Conservation (phyloP, 768 basidiomycete genomes). For the Boletus reticulatus region DNA sequence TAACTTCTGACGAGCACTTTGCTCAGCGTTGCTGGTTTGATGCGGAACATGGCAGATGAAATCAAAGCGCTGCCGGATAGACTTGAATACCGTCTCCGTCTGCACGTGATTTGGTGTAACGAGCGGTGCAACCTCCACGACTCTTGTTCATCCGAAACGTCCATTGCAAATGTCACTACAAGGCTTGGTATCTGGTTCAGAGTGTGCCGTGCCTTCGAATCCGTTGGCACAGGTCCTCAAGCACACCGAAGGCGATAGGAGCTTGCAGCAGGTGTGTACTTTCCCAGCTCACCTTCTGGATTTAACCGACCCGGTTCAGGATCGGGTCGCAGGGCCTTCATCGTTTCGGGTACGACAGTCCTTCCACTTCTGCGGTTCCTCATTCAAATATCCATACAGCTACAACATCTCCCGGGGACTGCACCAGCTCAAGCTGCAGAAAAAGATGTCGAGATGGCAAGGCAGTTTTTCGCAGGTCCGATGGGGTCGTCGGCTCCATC, state of each 20-base stretch:
- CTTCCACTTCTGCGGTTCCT: background rate
- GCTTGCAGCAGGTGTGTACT: conserved; percentile 71
- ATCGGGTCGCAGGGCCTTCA: conserved; percentile 71
- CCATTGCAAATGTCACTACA: conserved; percentile 61
- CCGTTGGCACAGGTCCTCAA: conserved; percentile 89
- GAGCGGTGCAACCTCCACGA: too few relatives aligned
- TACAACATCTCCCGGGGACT: conserved; percentile 73
- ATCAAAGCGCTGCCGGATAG: background rate
- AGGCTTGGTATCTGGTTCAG: conserved; percentile 81
- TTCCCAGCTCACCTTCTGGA: background rate
- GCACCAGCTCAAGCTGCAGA: conserved; percentile 48
- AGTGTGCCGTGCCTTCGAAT: conserved; percentile 82
- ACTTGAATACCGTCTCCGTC: background rate
- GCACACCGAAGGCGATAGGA: conserved; percentile 85
- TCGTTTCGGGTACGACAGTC: conserved; percentile 54
- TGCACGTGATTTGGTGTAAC: conserved; percentile 18
- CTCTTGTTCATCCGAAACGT: background rate
- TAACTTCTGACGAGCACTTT: conserved; percentile 43
- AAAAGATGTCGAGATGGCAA: conserved; percentile 71
- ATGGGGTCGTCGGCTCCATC: conserved; percentile 32
- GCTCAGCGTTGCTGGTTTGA: conserved; percentile 16
- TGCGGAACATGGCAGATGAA: conserved; percentile 17
- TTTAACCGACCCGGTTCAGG: conserved; percentile 40
- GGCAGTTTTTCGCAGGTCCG: conserved; percentile 71
- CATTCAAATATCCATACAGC: conserved; percentile 37